Evolutionary conservation across 305 asterid genomes (phyloP), one percentile per base, ranked within the genome.

Genomic region (Fraxinus sp.): DNA sequence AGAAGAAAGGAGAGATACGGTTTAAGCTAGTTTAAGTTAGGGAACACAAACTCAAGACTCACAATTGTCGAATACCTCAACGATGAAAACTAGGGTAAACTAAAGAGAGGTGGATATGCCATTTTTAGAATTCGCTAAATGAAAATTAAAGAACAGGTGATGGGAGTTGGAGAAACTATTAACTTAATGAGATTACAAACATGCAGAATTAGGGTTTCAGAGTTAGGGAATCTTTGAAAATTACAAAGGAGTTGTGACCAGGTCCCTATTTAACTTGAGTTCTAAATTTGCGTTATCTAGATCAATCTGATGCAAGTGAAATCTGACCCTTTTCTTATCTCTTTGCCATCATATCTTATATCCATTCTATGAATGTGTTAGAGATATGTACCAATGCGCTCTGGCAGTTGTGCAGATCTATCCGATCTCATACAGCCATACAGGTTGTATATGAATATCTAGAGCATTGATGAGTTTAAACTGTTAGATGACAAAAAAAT

Each of bases 371-470:
- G 78, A 79, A 77, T 72, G 77, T 77, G 73, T 70, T 37, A 8
- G 64, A 73, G 57, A 28, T 76, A 68, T 79, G 32, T 49, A 16
- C 76, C 78, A 16, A 16, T 36, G 78, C 16, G 37, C 37, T 78
- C 2, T 33, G 74, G 73, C 26, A 64, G 72, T 64, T 32, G 55
- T 26, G 41, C 71, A 57, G 55, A 16, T 20, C 66, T 57, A 33
- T 43, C 70, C 18, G 68, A 77, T 80, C 80, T 74, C 84, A 62
- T 52, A 20, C 78, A 66, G 66, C 24, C 22, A 30, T 77, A 14
- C 70, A n/a, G 16, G 20, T 77, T 28, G 20, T 28, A 13, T 11
- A 68, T 13, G 39, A 1, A 26, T 68, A 13, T 26, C 75, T n/a
- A 8, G 30, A 66, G 59, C 73, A 81, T 57, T 73, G 43, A 57